These are phyloP conservation scores for Colletotrichum falcatum DNA, from an alignment of 2,329 filamentous ascomycete species.

Conservation along the genomic window DNA sequence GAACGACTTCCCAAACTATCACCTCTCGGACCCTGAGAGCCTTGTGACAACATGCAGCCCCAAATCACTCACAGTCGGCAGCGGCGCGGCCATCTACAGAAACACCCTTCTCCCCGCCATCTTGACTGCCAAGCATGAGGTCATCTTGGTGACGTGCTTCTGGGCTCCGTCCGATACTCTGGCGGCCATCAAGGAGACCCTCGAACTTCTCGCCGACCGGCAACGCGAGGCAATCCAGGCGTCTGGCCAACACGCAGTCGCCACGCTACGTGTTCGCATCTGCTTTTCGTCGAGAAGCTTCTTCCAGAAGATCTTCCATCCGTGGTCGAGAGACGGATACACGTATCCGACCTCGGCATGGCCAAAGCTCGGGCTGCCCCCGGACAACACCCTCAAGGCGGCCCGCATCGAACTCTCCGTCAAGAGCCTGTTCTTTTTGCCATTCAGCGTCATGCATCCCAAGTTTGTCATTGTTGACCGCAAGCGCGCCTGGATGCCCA, in stretches of 20 bases:
- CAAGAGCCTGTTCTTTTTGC: conserved; percentile 83
- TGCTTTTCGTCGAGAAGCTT: conserved; percentile 81
- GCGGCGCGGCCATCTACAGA: conserved; percentile 67
- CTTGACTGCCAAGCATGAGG: conserved; percentile 68
- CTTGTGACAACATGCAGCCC: conserved; percentile 63
- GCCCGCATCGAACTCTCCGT: conserved; percentile 75
- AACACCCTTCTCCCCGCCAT: conserved; percentile 71
- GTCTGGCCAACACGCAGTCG: conserved; percentile 40
- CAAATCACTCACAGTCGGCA: conserved; percentile 65
- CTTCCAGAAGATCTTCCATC: conserved; percentile 81
- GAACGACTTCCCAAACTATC: conserved; percentile 62
- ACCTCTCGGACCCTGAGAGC: conserved; percentile 55
- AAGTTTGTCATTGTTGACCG: conserved; percentile 85
- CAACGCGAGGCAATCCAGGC: conserved; percentile 54
- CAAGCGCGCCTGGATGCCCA: conserved; percentile 74
- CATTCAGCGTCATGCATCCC: conserved; percentile 88
- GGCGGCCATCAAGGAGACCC: conserved; percentile 65
- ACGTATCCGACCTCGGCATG: conserved; percentile 71
- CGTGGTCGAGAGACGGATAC: conserved; percentile 71
- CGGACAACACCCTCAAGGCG: conserved; percentile 61
- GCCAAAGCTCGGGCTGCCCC: conserved; percentile 74
- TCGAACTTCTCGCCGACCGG: conserved; percentile 68
- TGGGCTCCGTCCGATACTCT: conserved; percentile 77
- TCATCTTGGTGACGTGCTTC: conserved; percentile 86
- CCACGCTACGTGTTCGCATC: conserved; percentile 71